Base-by-base conservation (phyloP, 108 stramenopile genomes). In the Conticribra weissflogii region DNA sequence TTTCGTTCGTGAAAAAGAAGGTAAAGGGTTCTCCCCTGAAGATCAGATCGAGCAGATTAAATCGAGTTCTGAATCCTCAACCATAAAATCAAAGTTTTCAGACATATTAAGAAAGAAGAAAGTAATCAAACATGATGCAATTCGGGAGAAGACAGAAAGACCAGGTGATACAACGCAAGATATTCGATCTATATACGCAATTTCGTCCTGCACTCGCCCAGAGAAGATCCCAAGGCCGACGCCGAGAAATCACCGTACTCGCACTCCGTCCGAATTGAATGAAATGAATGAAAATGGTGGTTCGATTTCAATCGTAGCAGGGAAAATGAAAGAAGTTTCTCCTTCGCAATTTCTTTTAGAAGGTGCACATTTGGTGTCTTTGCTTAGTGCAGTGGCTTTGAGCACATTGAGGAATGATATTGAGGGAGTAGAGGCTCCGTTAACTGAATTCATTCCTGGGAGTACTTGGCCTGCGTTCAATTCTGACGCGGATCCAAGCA, bases 291-390 rank as follows among this genome's bases (percentile, higher is more conserved):
- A 0, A 36, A 22, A 24, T 54, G 8, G 15, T 4, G n/a, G 45
- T 23, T 31, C n/a, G 33, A 25, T 32, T 0, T 7, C 3, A 0
- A 29, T 29, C 14, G 17, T 33, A 5, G 16, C 23, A 15, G 33
- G 18, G 18, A 55, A 36, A 22, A 22, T 49, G 14, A 56, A 48
- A 27, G 46, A 28, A 21, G 4, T 30, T 2, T 2, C 55, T 17
- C 74, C 89, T n/a, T 84, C 83, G 24, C 53, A 86, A 0, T 92
- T 92, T 62, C 55, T 92, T 2, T 85, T 89, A 74, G 88, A 87
- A 74, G 74, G 63, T 27, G 84, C 85, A 3, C 91, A 92, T 64
- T 75, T 92, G 34, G 47, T 92, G 9, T 73, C 68, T 54, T 72
- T 89, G 21, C 36, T 89, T 22, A 78, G 71, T 28, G 91, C 91